Evolutionary conservation across 352 stramenopile species (phyloP), one percentile per base, ranked within the genome.

Genomic region (Globisporangium takayamanum): DNA sequence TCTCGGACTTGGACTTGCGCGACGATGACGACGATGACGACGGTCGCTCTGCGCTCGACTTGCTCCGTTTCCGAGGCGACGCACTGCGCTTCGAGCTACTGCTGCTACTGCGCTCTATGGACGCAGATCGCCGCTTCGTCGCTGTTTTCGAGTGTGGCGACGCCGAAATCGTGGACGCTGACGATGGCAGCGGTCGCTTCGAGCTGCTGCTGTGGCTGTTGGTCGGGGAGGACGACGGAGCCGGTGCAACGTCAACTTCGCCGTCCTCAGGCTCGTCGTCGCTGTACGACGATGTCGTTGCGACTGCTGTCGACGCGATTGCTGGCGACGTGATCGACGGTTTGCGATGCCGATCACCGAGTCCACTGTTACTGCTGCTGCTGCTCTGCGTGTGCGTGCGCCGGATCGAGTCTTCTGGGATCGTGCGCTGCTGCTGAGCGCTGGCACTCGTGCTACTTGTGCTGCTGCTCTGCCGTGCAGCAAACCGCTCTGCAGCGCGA

Each of bases 401-500:
- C 15, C 70, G 65, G 50, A 78, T 81, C 3, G 73, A 81, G 37
- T 81, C 73, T 26, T 81, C 73, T 1, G 57, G 33, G n/a, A 64
- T 46, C 33, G 25, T 45, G 8, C 28, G 12, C 33, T 39, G 33
- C 33, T 39, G 15, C 37, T 47, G n/a, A 5, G 30, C 16, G 26
- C n/a, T 50, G 10, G 30, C 37, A n/a, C 51, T 54, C 3, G 62
- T 36, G 22, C 46, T 20, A 3, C 70, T 66, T 30, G 70, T 68
- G 48, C 68, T 75, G 39, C 10, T 42, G 36, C 69, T 66, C 45
- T 85, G 72, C 8, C 82, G 67, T 30, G 77, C 68, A 41, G 75
- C 76, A 16, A 82, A 71, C 33, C 80, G 69, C 64, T 92, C 80
- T 0, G 77, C 80, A 20, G 82, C 80, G 22, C 82, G 80, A 20